Conservation (phyloP, 2,329 filamentous ascomycete genomes). For the Talaromyces verruculosus region DNA sequence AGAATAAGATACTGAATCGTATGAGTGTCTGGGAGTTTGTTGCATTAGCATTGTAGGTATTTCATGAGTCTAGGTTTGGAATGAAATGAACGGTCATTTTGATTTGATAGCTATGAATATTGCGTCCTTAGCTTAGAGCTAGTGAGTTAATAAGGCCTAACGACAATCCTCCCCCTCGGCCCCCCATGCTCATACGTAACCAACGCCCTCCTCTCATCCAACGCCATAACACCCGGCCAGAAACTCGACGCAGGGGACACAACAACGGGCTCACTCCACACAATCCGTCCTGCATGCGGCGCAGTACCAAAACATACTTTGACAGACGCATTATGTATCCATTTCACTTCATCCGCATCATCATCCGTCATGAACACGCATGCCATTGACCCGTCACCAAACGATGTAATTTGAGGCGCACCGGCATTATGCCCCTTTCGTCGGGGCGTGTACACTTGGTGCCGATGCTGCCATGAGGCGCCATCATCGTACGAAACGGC, state of each 20-base stretch:
- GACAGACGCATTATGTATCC: conserved; percentile 44
- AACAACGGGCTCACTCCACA: conserved; percentile 36
- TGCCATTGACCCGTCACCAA: conserved; percentile 42
- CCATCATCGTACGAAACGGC: conserved; percentile 49
- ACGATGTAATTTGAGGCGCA: conserved; percentile 48
- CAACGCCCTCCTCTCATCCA: conserved; percentile 31
- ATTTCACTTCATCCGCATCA: conserved; percentile 37
- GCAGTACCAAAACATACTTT: conserved; percentile 44
- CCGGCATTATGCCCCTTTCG: conserved; percentile 45
- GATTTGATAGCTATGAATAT: not conserved
- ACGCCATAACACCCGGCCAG: conserved; percentile 43
- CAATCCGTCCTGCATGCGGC: conserved; percentile 35
- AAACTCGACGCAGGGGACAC: conserved; percentile 36
- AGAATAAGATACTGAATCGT: not conserved
- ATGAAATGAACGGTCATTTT: not conserved
- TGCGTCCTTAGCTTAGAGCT: not conserved
- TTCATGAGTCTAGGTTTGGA: not conserved
- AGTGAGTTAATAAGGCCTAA: conserved; percentile 21
- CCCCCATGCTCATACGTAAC: conserved; percentile 35
- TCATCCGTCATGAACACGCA: conserved; percentile 53
- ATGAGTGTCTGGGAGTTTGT: conserved; percentile 4
- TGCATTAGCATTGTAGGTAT: conserved; percentile 5
- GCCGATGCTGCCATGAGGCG: conserved; percentile 42
- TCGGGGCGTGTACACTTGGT: conserved; percentile 43
- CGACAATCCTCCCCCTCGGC: conserved; percentile 30